Conservation (phyloP, 306 rosid genomes). For the Gleditsia sinensis region DNA sequence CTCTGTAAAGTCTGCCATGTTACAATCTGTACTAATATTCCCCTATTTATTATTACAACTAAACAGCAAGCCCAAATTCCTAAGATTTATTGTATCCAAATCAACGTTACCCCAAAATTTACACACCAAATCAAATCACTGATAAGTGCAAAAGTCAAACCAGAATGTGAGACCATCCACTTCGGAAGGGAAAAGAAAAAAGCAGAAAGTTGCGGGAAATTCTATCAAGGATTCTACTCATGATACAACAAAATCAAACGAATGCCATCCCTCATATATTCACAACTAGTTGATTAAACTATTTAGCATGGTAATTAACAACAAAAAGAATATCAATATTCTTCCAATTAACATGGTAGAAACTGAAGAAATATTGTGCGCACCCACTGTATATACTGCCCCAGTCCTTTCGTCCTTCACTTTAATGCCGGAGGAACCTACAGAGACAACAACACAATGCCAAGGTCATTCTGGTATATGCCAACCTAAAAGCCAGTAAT, state of each 20-base stretch:
- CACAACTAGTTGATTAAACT: constrained; percentile 32
- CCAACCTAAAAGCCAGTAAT: constrained; percentile 17
- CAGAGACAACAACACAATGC: constrained; percentile 16
- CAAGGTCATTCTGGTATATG: constrained; percentile 21
- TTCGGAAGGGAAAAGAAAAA: neutral
- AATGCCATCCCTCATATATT: constrained; percentile 25
- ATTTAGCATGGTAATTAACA: constrained; percentile 48
- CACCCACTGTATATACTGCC: constrained; percentile 58
- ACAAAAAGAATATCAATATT: constrained; percentile 50
- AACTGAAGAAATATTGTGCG: constrained; percentile 67
- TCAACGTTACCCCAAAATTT: neutral
- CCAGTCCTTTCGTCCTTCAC: constrained; percentile 71
- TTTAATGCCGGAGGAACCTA: constrained; percentile 81
- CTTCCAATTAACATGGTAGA: constrained; percentile 46
- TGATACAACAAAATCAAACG: constrained; percentile 49
- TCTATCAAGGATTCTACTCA: constrained; percentile 37
- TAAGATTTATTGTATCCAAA: constrained; percentile 2
- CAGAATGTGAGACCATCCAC: neutral
- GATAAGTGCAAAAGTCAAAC: neutral
- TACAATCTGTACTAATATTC: constrained; percentile 7
- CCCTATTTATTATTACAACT: constrained; percentile 18
- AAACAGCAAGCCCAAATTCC: constrained; percentile 15
- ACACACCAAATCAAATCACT: neutral
- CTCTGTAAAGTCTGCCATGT: constrained; percentile 51
- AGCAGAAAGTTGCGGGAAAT: neutral